Evolutionary conservation across 352 stramenopile genomes (phyloP), one percentile per base, ranked within the genome.

Genomic region (Globisporangium radiosum): DNA sequence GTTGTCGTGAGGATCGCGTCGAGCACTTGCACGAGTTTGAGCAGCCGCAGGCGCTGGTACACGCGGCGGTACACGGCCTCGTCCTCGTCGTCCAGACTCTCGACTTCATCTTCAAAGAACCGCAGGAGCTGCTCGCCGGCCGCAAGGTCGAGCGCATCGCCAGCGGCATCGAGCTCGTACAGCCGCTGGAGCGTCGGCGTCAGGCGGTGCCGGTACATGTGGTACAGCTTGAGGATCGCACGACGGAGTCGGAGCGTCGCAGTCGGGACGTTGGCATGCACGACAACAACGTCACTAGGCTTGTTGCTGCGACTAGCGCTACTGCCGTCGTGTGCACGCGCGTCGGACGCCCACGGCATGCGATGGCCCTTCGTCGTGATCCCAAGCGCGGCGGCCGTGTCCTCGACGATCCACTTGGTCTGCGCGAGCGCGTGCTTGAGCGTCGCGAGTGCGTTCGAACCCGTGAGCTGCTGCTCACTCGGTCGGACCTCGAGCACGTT

Each of bases 51-150:
- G 0, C 75, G 76, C 45, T 80, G 74, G 43, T 87, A 76, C 1
- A 91, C 68, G 8, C 75, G 70, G 3, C 70, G 59, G 44, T 72
- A 80, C 44, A 86, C 73, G 2, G 51, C 33, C 17, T 84, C 64
- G 43, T 91, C 81, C 4, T 88, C 71, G 9, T 69, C n/a, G 14
- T 87, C 75, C 47, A 91, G 57, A 37, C 84, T 72, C 55, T 89
- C 78, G 0, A 91, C 81, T 56, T 89, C 81, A 2, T 78, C 71
- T 33, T 81, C 72, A 54, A 91, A 91, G 48, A 88, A 81, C 37
- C 38, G 57, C 3, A 89, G 55, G 15, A 87, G 52, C 25, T 68
- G 59, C 51, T 88, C 75, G 0, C 72, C 78, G 5, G 54, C 55
- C 6, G 62, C 55, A 6, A 85, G n/a, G 19, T 81, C 55, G 9